Evolutionary conservation across 805 yeast genomes (phyloP), one percentile per base, ranked within the genome.

Genomic region (Kazachstania kunashirensis): DNA sequence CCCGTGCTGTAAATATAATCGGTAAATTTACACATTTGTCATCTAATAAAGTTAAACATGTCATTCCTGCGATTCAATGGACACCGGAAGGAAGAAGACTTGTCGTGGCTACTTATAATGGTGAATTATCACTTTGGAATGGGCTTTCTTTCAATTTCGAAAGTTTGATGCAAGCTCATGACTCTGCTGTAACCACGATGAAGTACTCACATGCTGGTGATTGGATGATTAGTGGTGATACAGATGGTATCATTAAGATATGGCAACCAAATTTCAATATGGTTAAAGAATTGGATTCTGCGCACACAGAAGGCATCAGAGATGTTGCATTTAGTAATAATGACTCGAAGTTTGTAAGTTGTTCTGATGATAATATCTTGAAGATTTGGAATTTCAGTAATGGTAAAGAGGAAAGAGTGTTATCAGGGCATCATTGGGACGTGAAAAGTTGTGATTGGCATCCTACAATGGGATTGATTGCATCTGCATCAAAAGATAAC

Each of bases 181-280:
- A 92, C 57, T 70, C 81, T 41, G 86, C 96, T 0, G 81, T 92
- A 25, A 70, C 86, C 24, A 68, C 89, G 1, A 64, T 85, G 52
- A 71, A 74, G 45, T 92, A 89, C 61, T 78, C 92, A 5, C 94
- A 85, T 57, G 79, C 80, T 42, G 96, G 85, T 43, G 96, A 88
- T 44, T 92, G 97, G 97, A 70, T 92, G 42, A 65, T 92, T 17
- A 79, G 94, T 53, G 96, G 95, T 25, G 97, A 92, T 62, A 89
- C 86, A 50, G 86, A 80, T 39, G 99, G 98, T 18, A 67, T 70
- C 5, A 73, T 92, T 50, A 92, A 92, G 63, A 89, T 82, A 53
- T 92, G 98, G 98, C 97, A 88, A 62, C 94, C 96, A 5, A 92
- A 92, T 61, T 84, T 92, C 66, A 92, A 92, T 62, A 89, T 92